phyloP scores from a whole-genome alignment of 2,329 filamentous ascomycete genomes.

The Talaromyces sp. region DNA sequence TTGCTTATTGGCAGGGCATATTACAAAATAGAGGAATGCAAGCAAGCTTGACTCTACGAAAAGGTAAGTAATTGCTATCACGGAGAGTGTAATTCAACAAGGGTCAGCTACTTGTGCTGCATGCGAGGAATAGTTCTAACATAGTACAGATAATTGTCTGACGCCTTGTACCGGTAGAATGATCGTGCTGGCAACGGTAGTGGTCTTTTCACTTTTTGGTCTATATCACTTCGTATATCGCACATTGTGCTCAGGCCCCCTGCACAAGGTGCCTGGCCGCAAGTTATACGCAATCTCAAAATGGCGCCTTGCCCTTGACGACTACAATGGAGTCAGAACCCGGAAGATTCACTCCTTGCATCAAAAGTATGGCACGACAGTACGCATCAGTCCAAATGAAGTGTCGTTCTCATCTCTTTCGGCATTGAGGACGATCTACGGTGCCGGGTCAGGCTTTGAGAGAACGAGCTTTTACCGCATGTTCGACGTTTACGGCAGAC shows the following conservation, averaged over 20 bases:
- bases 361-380: constrained; percentile 44
- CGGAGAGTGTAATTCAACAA: background rate
- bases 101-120: background rate
- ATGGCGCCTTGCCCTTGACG: constrained; percentile 47
- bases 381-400: constrained; percentile 49
- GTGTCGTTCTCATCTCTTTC: constrained; percentile 44
- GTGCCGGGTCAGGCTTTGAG: constrained; percentile 51
- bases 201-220: background rate
- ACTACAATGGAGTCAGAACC: constrained; percentile 44
- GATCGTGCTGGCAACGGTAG: background rate
- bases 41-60: background rate
- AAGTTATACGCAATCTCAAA: constrained; percentile 41
- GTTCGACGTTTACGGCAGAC: constrained; percentile 53
- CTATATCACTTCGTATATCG: background rate
- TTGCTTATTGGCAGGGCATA: background rate
- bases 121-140: background rate
- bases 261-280: constrained; percentile 30
- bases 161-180: background rate
- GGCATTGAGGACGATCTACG: constrained; percentile 53
- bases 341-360: constrained; percentile 45
- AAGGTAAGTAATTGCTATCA: background rate
- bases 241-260: background rate
- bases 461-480: constrained; percentile 53
- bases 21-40: background rate
- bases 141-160: background rate